phyloP scores from a whole-genome alignment of 192 early-diverging fungal genomes.

The Linnemannia schmuckeri region DNA sequence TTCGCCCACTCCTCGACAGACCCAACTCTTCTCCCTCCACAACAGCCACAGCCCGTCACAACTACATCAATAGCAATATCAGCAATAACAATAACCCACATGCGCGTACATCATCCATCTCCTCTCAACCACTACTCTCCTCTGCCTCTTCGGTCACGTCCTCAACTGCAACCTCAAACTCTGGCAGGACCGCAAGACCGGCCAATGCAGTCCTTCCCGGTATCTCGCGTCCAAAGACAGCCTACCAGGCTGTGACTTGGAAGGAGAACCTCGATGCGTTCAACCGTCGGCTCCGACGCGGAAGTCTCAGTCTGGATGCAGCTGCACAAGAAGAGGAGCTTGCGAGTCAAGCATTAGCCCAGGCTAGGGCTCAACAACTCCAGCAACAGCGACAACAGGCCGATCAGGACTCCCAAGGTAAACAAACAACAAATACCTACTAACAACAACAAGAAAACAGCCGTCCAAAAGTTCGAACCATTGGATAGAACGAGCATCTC shows the following conservation, averaged over 20 bases:
- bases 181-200: constrained; percentile 17
- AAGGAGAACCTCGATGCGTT: constrained; percentile 55
- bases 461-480: not conserved
- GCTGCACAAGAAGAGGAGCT: constrained; percentile 36
- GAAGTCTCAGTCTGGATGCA: constrained; percentile 42
- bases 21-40: constrained; percentile 3
- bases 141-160: constrained; percentile 12
- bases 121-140: not conserved
- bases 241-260: constrained; percentile 48
- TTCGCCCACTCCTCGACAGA: constrained; percentile 1
- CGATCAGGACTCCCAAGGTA: constrained; percentile 16
- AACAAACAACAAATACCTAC: not conserved
- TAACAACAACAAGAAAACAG: not conserved
- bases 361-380: constrained; percentile 22
- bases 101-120: not conserved
- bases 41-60: not conserved
- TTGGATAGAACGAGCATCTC: not conserved
- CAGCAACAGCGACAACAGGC: not conserved
- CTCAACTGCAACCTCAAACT: constrained; percentile 1
- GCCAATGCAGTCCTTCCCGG: constrained; percentile 13
- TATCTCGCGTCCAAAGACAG: constrained; percentile 32
- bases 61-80: not conserved
- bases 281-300: constrained; percentile 44
- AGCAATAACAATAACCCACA: not conserved
- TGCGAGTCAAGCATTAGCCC: constrained; percentile 4